A percentile compares a stretch with the other conserved stretches of the same genome.
Evolutionary conservation across 768 basidiomycete genomes (phyloP).

Genomic region (Tulasnella calospora): DNA sequence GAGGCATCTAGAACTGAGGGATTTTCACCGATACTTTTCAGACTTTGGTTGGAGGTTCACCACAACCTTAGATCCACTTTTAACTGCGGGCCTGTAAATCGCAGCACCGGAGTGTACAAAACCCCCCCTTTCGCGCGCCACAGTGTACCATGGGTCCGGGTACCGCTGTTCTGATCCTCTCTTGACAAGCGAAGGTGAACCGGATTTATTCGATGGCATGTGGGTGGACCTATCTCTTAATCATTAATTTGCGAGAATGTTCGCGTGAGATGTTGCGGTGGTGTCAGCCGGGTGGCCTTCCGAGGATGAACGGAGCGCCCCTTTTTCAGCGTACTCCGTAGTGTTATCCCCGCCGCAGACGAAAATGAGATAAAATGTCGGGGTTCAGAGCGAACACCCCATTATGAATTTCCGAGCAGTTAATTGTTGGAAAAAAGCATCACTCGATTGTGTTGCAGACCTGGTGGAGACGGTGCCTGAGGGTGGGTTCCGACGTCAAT

Average conservation of each 20-base stretch:
- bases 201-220: neutral
- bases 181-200: neutral
- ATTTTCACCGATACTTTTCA: neutral
- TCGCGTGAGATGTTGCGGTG: neutral
- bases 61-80: neutral
- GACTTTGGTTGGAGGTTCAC: neutral
- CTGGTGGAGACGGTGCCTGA: neutral
- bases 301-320: neutral
- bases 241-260: neutral
- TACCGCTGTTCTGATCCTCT: neutral
- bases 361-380: neutral
- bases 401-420: neutral
- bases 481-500: neutral
- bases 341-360: neutral
- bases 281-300: neutral
- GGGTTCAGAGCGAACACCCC: neutral
- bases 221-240: neutral
- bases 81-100: neutral
- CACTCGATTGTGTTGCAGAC: neutral
- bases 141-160: neutral
- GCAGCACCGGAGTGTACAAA: neutral
- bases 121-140: neutral
- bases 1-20: neutral
- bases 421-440: neutral
- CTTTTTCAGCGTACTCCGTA: neutral